Evolutionary conservation across 2,329 filamentous ascomycete species (phyloP), one percentile per base, ranked within the genome.

Genomic region (Neonectria punicea): DNA sequence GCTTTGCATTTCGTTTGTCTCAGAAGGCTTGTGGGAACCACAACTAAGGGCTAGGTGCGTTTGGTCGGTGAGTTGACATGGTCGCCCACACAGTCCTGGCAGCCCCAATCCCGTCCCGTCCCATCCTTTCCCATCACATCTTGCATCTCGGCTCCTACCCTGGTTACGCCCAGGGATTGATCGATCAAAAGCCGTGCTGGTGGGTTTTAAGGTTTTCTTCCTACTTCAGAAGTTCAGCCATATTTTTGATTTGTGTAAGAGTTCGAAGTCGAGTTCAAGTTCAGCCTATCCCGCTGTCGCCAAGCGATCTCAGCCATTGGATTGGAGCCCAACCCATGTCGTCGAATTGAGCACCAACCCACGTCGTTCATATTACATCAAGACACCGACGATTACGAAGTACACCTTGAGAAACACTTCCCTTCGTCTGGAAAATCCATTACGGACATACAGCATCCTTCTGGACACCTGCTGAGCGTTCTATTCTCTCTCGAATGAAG

Each of bases 341-440:
- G 25, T 34, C 49, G 39, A 36, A 53, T 68, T 55, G 61, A 47
- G 34, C 58, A 55, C 32, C 41, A 54, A n/a, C 49, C 34, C 58
- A 67, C 66, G 44, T 56, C 28, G 34, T 54, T 30, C 9, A 18
- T 8, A 44, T 22, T 36, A 30, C 47, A 18, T 18, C 47, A n/a
- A 34, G 44, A 64, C 56, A 58, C 58, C 47, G 25, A 25, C 25
- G 25, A 25, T 25, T 25, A 25, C 25, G 25, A 25, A 61, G 46
- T 59, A 61, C 66, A 66, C 61, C 61, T 56, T 59, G 36, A 51
- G 36, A 64, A 65, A 64, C 63, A 61, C 28, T 53, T 71, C 57
- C 56, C 66, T 63, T 41, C 25, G 58, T 71, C 56, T 43, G 63
- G 70, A 66, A 69, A 67, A 46, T 14, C 50, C 62, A 25, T 20